Conservation (phyloP, 306 rosid species). For the Castanea sativa region DNA sequence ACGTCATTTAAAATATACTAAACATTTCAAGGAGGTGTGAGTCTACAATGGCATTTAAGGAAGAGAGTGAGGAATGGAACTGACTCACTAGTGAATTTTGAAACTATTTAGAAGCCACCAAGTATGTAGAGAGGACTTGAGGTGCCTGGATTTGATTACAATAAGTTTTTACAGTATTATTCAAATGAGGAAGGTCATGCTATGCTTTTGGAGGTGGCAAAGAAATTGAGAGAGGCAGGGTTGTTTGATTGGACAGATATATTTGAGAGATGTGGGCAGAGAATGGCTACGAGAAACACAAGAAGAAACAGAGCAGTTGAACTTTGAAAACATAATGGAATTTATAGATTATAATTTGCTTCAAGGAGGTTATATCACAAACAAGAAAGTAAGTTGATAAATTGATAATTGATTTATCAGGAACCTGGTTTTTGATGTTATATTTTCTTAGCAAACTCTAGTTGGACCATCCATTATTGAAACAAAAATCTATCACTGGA, state of each 20-base stretch:
- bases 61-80: conserved; percentile 59
- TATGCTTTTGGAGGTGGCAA: conserved; percentile 75
- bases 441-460: no score
- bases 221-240: conserved; percentile 75
- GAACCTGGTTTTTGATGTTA: no score
- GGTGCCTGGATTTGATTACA: conserved; percentile 85
- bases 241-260: conserved; percentile 85
- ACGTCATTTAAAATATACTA: no score
- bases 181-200: conserved; percentile 73
- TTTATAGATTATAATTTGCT: background rate
- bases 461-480: no score
- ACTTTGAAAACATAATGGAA: background rate
- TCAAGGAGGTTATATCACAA: background rate
- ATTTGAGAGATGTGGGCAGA: conserved; percentile 73
- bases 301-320: conserved; percentile 41
- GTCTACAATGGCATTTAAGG: conserved; percentile 45
- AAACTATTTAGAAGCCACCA: conserved; percentile 72
- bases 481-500: no score
- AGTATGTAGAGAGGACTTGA: conserved; percentile 81
- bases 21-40: conserved; percentile 42
- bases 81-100: conserved; percentile 74
- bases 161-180: conserved; percentile 62
- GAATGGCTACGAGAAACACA: conserved; percentile 76
- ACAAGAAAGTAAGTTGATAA: no score
- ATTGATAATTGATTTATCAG: no score